phyloP scores from a whole-genome alignment of 495 filamentous ascomycete genomes.

The Hyaloscypha bicolor region DNA sequence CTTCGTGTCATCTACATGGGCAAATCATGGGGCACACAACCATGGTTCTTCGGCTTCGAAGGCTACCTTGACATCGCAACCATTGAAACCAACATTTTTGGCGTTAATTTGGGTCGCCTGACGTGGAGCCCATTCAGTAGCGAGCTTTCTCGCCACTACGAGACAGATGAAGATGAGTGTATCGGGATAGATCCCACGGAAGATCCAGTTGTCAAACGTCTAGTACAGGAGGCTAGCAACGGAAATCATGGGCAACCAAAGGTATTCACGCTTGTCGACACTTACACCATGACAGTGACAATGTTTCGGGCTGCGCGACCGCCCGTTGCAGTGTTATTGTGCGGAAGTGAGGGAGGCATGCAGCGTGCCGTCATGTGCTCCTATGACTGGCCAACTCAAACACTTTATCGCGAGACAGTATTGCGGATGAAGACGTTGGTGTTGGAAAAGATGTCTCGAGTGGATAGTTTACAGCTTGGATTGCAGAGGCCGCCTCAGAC shows the following conservation, averaged over 20 bases:
- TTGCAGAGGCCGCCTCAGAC: too few species aligned
- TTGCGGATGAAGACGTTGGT: constrained; percentile 30
- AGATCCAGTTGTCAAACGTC: too few species aligned
- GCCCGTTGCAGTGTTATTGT: constrained; percentile 39
- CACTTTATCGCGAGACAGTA: constrained; percentile 34
- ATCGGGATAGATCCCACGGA: constrained; percentile 12
- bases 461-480: too few species aligned
- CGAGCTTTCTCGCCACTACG: too few species aligned
- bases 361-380: constrained; percentile 39
- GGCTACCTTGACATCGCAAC: too few species aligned
- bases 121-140: too few species aligned
- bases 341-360: constrained; percentile 45
- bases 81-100: too few species aligned
- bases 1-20: too few species aligned
- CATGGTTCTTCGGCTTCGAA: too few species aligned
- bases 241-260: constrained; percentile 2
- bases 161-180: not conserved
- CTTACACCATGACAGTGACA: constrained; percentile 32
- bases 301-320: constrained; percentile 39
- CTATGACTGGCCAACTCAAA: constrained; percentile 30
- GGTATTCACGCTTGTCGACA: not conserved
- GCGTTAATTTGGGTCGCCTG: too few species aligned
- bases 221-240: not conserved
- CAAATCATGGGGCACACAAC: too few species aligned
- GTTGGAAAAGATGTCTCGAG: not conserved